phyloP scores from a whole-genome alignment of 176 grass and related monocot genomes.

The Hsuehochloa calcarea region DNA sequence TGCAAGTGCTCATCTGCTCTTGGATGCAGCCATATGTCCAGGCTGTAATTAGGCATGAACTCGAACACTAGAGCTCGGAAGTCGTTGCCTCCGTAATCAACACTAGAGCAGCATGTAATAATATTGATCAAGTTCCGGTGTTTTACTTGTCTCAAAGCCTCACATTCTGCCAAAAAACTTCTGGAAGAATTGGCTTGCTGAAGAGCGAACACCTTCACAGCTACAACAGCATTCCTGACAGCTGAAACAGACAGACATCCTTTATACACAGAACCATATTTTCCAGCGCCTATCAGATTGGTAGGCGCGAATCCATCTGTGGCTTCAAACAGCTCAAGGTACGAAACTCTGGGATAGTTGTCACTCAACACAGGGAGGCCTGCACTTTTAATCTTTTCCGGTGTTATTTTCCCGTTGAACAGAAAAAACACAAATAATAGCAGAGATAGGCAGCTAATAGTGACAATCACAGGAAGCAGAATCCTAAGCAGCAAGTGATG shows the following conservation, averaged over 20 bases:
- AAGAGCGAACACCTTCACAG: slow-evolving; percentile 52
- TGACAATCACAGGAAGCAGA: slow-evolving; percentile 6
- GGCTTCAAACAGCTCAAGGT: slow-evolving; percentile 42
- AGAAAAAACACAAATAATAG: not conserved
- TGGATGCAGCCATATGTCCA: slow-evolving; percentile 56
- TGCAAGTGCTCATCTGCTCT: not conserved
- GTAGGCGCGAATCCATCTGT: slow-evolving; percentile 41
- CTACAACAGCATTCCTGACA: not conserved
- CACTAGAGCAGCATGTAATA: slow-evolving; percentile 48
- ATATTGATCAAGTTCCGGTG: slow-evolving; percentile 58
- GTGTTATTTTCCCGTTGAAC: not conserved
- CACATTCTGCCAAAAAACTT: slow-evolving; percentile 60
- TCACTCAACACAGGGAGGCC: not conserved
- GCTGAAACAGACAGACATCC: slow-evolving; percentile 23
- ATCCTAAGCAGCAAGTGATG: slow-evolving; percentile 15
- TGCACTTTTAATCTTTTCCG: not conserved
- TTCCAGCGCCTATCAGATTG: slow-evolving; percentile 49
- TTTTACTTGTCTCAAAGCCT: slow-evolving; percentile 41
- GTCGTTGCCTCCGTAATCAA: slow-evolving; percentile 42
- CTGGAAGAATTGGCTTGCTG: slow-evolving; percentile 32
- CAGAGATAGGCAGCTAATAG: slow-evolving; percentile 22
- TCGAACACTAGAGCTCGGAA: slow-evolving; percentile 61
- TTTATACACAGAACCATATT: slow-evolving; percentile 52
- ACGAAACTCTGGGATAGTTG: slow-evolving; percentile 44
- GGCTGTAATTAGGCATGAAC: slow-evolving; percentile 52